Conservation (phyloP, 768 basidiomycete genomes). For the Kwoniella sp. region DNA sequence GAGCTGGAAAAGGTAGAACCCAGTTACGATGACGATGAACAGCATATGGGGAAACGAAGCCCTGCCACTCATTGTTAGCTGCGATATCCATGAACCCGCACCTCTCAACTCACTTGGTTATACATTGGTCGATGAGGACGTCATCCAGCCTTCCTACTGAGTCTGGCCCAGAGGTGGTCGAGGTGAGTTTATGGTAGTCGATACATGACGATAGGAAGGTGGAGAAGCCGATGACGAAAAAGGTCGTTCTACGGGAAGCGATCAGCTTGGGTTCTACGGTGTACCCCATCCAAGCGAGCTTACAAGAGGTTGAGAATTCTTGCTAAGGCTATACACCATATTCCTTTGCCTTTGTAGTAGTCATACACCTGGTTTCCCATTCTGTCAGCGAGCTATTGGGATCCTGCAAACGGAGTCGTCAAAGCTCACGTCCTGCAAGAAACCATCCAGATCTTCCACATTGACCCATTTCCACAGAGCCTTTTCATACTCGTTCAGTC, state of each 20-base stretch:
- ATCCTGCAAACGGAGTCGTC: too few relatives aligned
- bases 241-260: slow-evolving; percentile 74
- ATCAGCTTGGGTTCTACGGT: not conserved
- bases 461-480: slow-evolving; percentile 99
- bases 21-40: slow-evolving; percentile 65
- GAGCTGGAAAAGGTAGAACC: slow-evolving; percentile 87
- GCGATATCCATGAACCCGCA: not conserved
- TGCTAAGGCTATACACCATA: slow-evolving; percentile 89
- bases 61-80: slow-evolving; percentile 9
- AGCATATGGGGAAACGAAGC: slow-evolving; percentile 48
- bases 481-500: slow-evolving; percentile 63
- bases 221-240: slow-evolving; percentile 97
- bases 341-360: slow-evolving; percentile 96
- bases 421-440: slow-evolving; percentile 76
- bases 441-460: slow-evolving; percentile 93
- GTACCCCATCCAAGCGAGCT: slow-evolving; percentile 55
- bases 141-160: slow-evolving; percentile 72
- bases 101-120: slow-evolving; percentile 67
- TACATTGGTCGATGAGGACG: slow-evolving; percentile 77
- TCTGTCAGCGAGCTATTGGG: not conserved
- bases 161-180: slow-evolving; percentile 57
- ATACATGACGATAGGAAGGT: slow-evolving; percentile 94
- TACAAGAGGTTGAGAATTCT: slow-evolving; percentile 92
- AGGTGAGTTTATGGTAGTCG: slow-evolving; percentile 79
- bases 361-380: slow-evolving; percentile 62